Evolutionary conservation across 208 protist species (phyloP).

Genomic region (Acanthamoeba quina): DNA sequence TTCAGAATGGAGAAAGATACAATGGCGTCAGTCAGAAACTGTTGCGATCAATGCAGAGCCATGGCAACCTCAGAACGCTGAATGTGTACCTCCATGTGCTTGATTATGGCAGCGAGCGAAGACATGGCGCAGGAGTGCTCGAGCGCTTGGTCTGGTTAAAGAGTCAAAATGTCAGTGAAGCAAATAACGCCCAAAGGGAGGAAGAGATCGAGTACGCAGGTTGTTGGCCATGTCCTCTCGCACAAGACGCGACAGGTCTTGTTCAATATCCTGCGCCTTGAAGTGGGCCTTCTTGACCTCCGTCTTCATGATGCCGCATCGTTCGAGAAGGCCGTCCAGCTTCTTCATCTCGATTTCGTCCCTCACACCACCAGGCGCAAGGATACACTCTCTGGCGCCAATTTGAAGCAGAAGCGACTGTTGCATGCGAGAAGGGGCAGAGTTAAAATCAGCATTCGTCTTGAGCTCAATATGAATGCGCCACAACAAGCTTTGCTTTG

Average conservation of each 20-base stretch:
- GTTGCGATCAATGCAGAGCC: background rate
- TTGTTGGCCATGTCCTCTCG: conserved; percentile 14
- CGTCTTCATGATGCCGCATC: conserved; percentile 63
- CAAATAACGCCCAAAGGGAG: background rate
- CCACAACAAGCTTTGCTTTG: background rate
- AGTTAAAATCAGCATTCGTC: background rate
- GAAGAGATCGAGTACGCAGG: conserved; percentile 18
- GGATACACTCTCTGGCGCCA: conserved; percentile 66
- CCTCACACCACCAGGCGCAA: background rate
- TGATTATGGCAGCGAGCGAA: conserved; percentile 61
- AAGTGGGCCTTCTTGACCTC: conserved; percentile 32
- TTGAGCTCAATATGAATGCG: background rate
- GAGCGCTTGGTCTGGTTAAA: background rate
- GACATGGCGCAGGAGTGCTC: conserved; percentile 50
- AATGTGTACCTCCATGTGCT: conserved; percentile 69
- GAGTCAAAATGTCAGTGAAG: background rate
- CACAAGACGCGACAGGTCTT: conserved; percentile 51
- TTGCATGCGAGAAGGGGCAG: background rate
- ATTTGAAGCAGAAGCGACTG: conserved; percentile 69
- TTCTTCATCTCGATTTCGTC: conserved; percentile 68
- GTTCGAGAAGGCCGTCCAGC: conserved; percentile 33
- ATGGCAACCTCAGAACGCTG: background rate
- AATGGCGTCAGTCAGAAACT: background rate
- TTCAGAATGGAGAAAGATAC: background rate
- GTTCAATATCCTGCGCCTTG: conserved; percentile 53